Evolutionary conservation across 2,329 filamentous ascomycete species (phyloP).

Genomic region (Aspergillus amoenus): DNA sequence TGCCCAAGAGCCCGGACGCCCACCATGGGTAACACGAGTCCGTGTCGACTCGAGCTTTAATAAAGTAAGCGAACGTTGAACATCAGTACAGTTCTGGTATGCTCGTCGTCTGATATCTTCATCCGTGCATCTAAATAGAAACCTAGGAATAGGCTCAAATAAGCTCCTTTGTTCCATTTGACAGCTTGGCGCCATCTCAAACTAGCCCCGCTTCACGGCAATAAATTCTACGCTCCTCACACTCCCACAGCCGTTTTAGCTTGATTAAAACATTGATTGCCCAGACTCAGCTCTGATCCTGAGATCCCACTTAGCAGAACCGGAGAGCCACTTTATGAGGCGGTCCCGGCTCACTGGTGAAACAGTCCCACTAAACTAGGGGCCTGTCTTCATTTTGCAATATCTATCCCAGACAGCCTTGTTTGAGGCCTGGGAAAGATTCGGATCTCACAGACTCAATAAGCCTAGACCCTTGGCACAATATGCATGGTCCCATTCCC

Average conservation of each 20-base stretch:
- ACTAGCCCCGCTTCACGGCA: neutral
- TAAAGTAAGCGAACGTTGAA: too few species aligned
- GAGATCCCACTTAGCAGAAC: neutral
- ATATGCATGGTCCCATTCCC: neutral
- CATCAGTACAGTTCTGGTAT: neutral
- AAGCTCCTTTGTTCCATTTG: neutral
- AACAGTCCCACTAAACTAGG: constrained; percentile 1
- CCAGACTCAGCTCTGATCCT: neutral
- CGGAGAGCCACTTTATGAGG: neutral
- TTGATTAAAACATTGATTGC: neutral
- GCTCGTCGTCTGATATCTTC: too few species aligned
- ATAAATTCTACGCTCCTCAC: neutral
- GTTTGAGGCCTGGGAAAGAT: neutral
- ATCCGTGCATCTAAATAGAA: neutral
- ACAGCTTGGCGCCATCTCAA: neutral
- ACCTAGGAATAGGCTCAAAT: neutral
- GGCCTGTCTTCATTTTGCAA: neutral
- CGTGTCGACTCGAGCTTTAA: too few species aligned
- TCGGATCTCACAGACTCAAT: neutral
- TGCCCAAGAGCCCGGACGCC: too few species aligned
- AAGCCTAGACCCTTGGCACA: neutral
- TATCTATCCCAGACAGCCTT: constrained; percentile 3
- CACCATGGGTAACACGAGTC: too few species aligned
- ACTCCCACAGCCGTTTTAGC: neutral
- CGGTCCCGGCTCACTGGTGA: constrained; percentile 1